Percentiles rank a stretch among this genome's conserved stretches.
Evolutionary conservation across 352 stramenopile species (phyloP).

Genomic region (Phytophthora aleatoria): DNA sequence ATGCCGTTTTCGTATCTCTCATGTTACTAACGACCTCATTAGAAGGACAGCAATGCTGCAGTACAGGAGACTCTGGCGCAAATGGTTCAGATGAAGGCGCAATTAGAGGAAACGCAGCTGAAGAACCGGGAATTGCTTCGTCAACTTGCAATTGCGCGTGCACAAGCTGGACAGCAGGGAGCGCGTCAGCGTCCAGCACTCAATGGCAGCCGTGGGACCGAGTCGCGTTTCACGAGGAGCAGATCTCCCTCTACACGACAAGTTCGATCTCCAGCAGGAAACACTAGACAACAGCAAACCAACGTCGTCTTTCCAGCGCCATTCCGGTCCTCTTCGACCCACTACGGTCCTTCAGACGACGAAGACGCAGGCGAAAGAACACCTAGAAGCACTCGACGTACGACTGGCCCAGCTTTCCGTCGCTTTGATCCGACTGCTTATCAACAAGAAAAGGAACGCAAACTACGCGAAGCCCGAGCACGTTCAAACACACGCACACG

Average conservation of each 20-base stretch:
- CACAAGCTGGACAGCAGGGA: conserved; percentile 36
- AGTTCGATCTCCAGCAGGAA: background rate
- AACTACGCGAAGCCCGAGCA: conserved; percentile 46
- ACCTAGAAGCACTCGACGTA: conserved; percentile 13
- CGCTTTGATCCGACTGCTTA: conserved; percentile 86
- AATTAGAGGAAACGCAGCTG: conserved; percentile 67
- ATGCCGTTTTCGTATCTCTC: conserved; percentile 1
- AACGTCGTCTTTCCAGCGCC: conserved; percentile 19
- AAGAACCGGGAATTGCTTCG: conserved; percentile 81
- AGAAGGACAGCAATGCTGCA: conserved; percentile 60
- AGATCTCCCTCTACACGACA: conserved; percentile 20
- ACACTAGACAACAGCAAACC: conserved; percentile 12
- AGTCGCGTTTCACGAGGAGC: conserved; percentile 18
- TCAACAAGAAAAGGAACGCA: conserved; percentile 72
- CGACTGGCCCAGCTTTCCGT: conserved; percentile 44
- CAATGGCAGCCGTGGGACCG: conserved; percentile 12
- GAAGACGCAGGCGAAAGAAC: conserved; percentile 25
- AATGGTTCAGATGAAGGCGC: conserved; percentile 60
- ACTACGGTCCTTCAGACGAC: conserved; percentile 42
- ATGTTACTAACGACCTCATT: conserved; percentile 1
- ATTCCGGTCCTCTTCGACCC: conserved; percentile 29
- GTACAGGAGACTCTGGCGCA: conserved; percentile 62
- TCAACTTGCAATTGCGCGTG: conserved; percentile 67
- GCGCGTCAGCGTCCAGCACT: conserved; percentile 16
- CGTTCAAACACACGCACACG: conserved; percentile 36